Evolutionary conservation across 176 grass and related monocot genomes (phyloP).

Genomic region (bread wheat (Triticum aestivum)): IWGSC_CS_RefSeq_v2.1 NC_057795.1:533939893-533940392

Average conservation of each 20-base stretch:
- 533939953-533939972: background rate
- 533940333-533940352: conserved; percentile 71
- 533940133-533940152: background rate
- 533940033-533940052: conserved; percentile 73
- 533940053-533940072: conserved; percentile 48
- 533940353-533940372: conserved; percentile 73
- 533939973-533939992: no score
- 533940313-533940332: conserved; percentile 77
- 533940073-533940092: conserved; percentile 69
- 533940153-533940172: conserved; percentile 47
- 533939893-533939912: conserved; percentile 71
- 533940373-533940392: conserved; percentile 41
- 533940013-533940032: conserved; percentile 68
- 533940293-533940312: conserved; percentile 95
- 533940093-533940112: conserved; percentile 86
- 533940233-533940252: conserved; percentile 49
- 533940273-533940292: conserved; percentile 56
- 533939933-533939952: background rate
- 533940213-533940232: conserved; percentile 96
- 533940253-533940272: conserved; percentile 82
- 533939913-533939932: conserved; percentile 23
- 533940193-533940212: conserved; percentile 67
- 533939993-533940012: conserved; percentile 68
- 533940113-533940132: conserved; percentile 69
- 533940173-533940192: conserved; percentile 71